These are phyloP conservation scores for Aureobasidium pullulans DNA, from an alignment of 2,329 filamentous ascomycete species.

Conservation along the genomic window DNA sequence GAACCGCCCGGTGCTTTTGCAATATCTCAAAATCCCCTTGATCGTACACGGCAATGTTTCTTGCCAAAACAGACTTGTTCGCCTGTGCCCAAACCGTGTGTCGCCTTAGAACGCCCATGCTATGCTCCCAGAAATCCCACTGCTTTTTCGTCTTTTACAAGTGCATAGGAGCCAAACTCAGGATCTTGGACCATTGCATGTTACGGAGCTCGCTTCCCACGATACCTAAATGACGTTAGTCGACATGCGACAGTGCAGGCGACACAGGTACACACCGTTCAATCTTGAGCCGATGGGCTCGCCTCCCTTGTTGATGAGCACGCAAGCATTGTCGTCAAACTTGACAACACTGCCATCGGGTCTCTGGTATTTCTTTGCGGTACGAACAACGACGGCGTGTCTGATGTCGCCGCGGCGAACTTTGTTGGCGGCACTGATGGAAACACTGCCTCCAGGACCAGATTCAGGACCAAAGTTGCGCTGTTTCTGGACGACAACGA, in stretches of 20 bases:
- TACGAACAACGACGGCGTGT: conserved; percentile 91
- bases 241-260: background rate
- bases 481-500: conserved; percentile 96
- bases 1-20: background rate
- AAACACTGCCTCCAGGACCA: conserved; percentile 63
- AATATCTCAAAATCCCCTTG: background rate
- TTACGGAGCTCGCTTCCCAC: conserved; percentile 83
- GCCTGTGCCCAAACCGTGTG: background rate
- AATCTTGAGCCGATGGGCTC: conserved; percentile 90
- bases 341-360: conserved; percentile 82
- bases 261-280: conserved; percentile 51
- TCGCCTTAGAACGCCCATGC: conserved; percentile 14
- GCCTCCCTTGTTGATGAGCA: conserved; percentile 92
- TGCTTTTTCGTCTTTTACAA: conserved; percentile 40
- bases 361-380: conserved; percentile 77
- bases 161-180: conserved; percentile 86
- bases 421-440: conserved; percentile 73
- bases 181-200: conserved; percentile 97
- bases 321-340: conserved; percentile 97
- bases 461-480: conserved; percentile 66
- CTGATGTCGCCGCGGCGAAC: conserved; percentile 94
- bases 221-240: conserved; percentile 48
- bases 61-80: background rate
- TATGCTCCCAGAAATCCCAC: conserved; percentile 11
- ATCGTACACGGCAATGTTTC: conserved; percentile 5